phyloP scores from a whole-genome alignment of 345 rosid genomes.

The Eucalyptus erythrocorys region DNA sequence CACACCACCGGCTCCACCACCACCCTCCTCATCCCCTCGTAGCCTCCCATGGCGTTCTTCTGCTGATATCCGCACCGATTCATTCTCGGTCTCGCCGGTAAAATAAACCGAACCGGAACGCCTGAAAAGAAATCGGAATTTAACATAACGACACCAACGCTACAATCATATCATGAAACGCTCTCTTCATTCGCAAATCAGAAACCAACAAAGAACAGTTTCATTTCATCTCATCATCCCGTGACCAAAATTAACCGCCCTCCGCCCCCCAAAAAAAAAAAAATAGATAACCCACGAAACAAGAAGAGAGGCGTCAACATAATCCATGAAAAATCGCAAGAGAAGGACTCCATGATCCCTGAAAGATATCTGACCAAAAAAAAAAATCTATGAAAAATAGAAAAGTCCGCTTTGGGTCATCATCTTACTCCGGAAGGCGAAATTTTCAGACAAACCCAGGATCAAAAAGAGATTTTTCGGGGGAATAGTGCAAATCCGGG shows the following conservation, averaged over 20 bases:
- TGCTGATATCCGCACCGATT: neutral
- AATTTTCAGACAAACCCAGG: neutral
- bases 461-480: neutral
- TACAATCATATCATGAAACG: neutral
- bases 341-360: neutral
- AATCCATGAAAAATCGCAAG: neutral
- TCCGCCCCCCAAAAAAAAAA: too few relatives aligned
- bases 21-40: slow-evolving; percentile 5
- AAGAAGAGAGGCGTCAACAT: neutral
- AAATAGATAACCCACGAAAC: neutral
- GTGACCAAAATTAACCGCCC: neutral
- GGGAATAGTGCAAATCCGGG: neutral
- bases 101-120: neutral
- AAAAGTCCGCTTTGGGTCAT: neutral
- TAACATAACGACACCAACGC: neutral
- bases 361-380: neutral
- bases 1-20: slow-evolving; percentile 3
- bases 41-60: slow-evolving; percentile 2
- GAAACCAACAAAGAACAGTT: neutral
- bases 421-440: neutral
- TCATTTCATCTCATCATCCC: neutral
- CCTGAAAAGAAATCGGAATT: neutral
- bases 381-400: neutral
- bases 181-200: neutral
- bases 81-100: neutral